Conservation (phyloP, 2,329 filamentous ascomycete species). For the Dactylellina drechsleri region DNA sequence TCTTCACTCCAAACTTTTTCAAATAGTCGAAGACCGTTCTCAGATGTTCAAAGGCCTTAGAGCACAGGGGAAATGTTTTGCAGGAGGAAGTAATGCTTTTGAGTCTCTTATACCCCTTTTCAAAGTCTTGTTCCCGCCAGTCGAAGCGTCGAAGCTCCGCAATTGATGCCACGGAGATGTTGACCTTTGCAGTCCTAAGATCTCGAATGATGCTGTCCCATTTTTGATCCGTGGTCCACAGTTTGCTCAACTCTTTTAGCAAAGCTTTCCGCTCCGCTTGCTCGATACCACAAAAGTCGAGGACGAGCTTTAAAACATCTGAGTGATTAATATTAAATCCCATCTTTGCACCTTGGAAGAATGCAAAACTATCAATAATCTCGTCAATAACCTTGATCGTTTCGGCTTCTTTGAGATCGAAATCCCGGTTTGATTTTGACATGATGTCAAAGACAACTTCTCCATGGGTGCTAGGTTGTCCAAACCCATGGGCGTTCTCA, state of each 20-base stretch:
- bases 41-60: slow-evolving; percentile 76
- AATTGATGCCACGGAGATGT: slow-evolving; percentile 86
- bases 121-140: slow-evolving; percentile 79
- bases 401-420: slow-evolving; percentile 91
- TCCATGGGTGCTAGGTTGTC: slow-evolving; percentile 81
- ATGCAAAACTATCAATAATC: slow-evolving; percentile 81
- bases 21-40: slow-evolving; percentile 80
- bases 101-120: slow-evolving; percentile 76
- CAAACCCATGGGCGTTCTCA: slow-evolving; percentile 75
- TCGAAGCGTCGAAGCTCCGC: slow-evolving; percentile 92
- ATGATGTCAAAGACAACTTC: slow-evolving; percentile 98
- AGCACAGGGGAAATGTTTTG: slow-evolving; percentile 38
- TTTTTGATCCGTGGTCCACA: slow-evolving; percentile 65
- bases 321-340: slow-evolving; percentile 92
- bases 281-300: slow-evolving; percentile 48
- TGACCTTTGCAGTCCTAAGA: slow-evolving; percentile 80
- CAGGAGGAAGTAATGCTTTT: slow-evolving; percentile 64
- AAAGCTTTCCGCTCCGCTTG: slow-evolving; percentile 22
- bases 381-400: slow-evolving; percentile 95
- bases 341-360: slow-evolving; percentile 76
- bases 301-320: slow-evolving; percentile 70
- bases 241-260: slow-evolving; percentile 39
- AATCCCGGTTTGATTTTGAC: slow-evolving; percentile 80
- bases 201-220: slow-evolving; percentile 64
- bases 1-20: slow-evolving; percentile 77